Evolutionary conservation across 2,329 filamentous ascomycete species (phyloP).

Genomic region (Fusarium chaquense): DNA sequence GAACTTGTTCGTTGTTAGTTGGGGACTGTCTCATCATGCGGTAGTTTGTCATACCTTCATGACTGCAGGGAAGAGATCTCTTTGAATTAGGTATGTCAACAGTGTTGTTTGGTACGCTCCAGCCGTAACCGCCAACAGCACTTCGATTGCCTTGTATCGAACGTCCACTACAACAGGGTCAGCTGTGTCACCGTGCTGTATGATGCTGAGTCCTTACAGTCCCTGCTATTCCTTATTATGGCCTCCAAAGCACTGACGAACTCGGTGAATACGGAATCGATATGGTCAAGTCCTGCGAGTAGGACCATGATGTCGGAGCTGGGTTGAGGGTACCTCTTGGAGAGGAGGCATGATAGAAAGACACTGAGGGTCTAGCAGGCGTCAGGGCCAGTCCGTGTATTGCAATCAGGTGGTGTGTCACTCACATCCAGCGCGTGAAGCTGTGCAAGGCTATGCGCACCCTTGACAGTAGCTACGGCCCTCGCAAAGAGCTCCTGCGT

Average conservation of each 20-base stretch:
- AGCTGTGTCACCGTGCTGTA: constrained; percentile 32
- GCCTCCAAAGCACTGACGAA: constrained; percentile 85
- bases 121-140: constrained; percentile 85
- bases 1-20: constrained; percentile 64
- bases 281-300: constrained; percentile 87
- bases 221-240: constrained; percentile 82
- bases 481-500: constrained; percentile 82
- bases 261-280: constrained; percentile 88
- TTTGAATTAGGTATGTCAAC: constrained; percentile 93
- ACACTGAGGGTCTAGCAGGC: constrained; percentile 80
- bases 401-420: constrained; percentile 44
- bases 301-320: constrained; percentile 95
- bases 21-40: neutral
- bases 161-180: constrained; percentile 70
- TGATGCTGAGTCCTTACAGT: constrained; percentile 62
- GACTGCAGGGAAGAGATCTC: constrained; percentile 91
- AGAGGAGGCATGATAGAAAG: constrained; percentile 84
- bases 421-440: constrained; percentile 88
- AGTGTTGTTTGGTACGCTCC: constrained; percentile 97
- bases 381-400: constrained; percentile 49
- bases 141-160: constrained; percentile 82
- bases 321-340: constrained; percentile 93
- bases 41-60: constrained; percentile 77
- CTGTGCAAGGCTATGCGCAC: constrained; percentile 70
- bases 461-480: constrained; percentile 77